Evolutionary conservation across 371 early-diverging fungal species (phyloP).

Genomic region (Mortierella sp.): DNA sequence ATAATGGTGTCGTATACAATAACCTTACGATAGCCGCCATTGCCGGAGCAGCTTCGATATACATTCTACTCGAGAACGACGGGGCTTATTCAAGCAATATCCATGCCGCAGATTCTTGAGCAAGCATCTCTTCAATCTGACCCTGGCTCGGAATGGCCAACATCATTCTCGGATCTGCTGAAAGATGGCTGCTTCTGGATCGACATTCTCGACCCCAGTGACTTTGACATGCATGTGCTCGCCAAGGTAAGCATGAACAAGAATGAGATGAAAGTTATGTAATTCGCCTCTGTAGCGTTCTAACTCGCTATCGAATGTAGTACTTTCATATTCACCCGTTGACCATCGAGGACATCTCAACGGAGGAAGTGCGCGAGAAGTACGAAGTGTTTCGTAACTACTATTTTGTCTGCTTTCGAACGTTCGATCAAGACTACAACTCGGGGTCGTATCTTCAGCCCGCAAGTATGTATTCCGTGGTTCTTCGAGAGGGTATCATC

Average conservation of each 20-base stretch:
- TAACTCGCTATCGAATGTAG: conserved; percentile 18
- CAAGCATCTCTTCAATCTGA: conserved; percentile 10
- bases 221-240: conserved; percentile 76
- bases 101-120: conserved; percentile 22
- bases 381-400: conserved; percentile 92
- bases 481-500: conserved; percentile 82
- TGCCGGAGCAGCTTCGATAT: conserved; percentile 32
- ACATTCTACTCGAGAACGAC: conserved; percentile 37
- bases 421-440: conserved; percentile 76
- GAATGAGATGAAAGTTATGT: no score
- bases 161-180: conserved; percentile 42
- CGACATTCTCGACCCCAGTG: conserved; percentile 81
- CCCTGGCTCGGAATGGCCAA: conserved; percentile 19
- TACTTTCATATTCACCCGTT: conserved; percentile 88
- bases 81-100: conserved; percentile 37
- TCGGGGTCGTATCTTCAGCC: conserved; percentile 79
- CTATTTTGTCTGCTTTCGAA: conserved; percentile 90
- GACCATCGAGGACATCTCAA: conserved; percentile 91
- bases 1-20: not conserved
- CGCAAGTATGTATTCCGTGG: conserved; percentile 84
- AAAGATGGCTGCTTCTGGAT: conserved; percentile 84
- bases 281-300: no score
- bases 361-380: conserved; percentile 92
- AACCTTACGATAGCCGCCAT: conserved; percentile 20
- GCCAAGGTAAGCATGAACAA: conserved; percentile 50